Conservation (phyloP, 768 basidiomycete genomes). For the Psilocybe sp. region DNA sequence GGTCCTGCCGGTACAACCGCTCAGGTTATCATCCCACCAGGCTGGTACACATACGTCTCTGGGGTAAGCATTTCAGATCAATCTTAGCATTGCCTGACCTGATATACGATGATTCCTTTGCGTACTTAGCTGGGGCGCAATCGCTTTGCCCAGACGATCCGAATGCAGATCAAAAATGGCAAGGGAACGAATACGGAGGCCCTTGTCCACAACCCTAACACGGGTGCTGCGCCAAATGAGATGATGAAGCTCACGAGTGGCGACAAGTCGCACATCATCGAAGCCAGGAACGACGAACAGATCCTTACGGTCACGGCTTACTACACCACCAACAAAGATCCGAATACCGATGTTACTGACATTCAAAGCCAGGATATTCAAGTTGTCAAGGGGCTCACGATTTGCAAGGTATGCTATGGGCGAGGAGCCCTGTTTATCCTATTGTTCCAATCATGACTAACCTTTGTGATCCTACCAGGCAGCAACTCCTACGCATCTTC, state of each 20-base stretch:
- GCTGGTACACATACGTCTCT: constrained; percentile 1
- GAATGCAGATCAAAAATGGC: not conserved
- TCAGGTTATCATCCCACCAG: not conserved
- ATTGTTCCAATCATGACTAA: not conserved
- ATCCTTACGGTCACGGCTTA: not conserved
- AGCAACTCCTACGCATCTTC: not conserved
- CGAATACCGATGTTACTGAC: not conserved
- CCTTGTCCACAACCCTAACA: not conserved
- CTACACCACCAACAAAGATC: not conserved
- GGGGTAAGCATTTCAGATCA: not conserved
- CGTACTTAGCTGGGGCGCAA: not conserved
- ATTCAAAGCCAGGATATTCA: not conserved
- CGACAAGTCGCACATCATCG: not conserved
- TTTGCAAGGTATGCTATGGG: not conserved
- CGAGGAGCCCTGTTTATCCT: not conserved
- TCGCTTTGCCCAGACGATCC: not conserved
- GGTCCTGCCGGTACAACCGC: not conserved
- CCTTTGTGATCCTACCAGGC: not conserved
- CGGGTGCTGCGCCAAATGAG: not conserved
- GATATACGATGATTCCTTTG: not conserved
- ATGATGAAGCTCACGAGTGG: not conserved
- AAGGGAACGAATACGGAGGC: not conserved
- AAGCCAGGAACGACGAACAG: not conserved
- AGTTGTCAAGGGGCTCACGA: not conserved
- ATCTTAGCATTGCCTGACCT: no score